Percentiles rank a stretch among this genome's conserved stretches.
phyloP scores from a whole-genome alignment of 352 stramenopile species.

The Phytopythium mirpurense region DNA sequence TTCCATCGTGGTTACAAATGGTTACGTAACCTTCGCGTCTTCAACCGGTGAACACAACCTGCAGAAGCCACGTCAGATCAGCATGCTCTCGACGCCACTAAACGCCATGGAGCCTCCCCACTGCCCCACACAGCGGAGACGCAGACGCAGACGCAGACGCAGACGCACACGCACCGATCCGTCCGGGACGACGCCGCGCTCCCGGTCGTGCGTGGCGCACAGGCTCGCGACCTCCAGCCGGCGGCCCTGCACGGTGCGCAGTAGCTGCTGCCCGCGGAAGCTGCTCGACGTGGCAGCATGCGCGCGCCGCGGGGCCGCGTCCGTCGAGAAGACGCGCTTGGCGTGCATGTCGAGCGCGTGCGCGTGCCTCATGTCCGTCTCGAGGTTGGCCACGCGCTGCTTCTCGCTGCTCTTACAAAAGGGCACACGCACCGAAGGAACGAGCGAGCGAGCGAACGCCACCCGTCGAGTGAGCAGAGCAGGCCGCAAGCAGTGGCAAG shows the following conservation, averaged over 20 bases:
- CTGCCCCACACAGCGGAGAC: no score
- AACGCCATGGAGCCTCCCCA: no score
- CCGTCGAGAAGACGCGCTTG: conserved; percentile 63
- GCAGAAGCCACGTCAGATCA: no score
- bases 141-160: no score
- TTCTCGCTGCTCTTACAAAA: conserved; percentile 38
- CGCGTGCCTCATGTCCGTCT: conserved; percentile 52
- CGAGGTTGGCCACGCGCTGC: conserved; percentile 68
- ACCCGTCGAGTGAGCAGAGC: no score
- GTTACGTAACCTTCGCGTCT: no score
- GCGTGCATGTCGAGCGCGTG: conserved; percentile 54
- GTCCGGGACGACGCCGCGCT: conserved; percentile 38
- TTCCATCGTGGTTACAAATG: no score
- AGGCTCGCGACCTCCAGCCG: conserved; percentile 68
- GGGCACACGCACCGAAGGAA: no score
- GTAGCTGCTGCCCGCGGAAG: conserved; percentile 63
- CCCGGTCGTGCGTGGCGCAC: conserved; percentile 54
- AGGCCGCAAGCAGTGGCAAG: conserved; percentile 2
- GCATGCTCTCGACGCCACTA: no score
- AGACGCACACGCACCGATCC: no score
- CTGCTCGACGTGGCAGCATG: conserved; percentile 45
- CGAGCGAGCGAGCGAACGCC: no score
- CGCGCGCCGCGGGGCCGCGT: conserved; percentile 25
- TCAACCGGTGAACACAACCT: no score
- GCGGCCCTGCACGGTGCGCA: conserved; percentile 65